Conservation (phyloP, 495 filamentous ascomycete genomes). For the Daldinia bambusicola region DNA sequence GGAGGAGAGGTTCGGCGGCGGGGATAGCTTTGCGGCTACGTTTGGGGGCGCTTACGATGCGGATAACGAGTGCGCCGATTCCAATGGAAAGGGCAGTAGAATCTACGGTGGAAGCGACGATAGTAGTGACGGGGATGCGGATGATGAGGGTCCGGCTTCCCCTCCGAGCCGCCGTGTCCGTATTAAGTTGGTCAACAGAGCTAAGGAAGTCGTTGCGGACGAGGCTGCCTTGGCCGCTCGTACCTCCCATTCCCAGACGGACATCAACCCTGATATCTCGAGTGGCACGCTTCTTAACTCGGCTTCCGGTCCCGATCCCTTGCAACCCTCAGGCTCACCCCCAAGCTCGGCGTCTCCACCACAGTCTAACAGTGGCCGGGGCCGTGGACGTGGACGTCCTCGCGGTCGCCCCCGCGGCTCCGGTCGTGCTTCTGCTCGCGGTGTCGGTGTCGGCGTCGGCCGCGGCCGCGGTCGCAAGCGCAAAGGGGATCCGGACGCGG, state of each 20-base stretch:
- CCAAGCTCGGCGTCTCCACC: not conserved
- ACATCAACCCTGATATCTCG: not conserved
- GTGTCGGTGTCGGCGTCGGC: no score
- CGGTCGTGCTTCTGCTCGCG: no score
- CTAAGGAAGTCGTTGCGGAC: not conserved
- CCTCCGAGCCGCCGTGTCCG: not conserved
- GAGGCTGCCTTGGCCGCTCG: not conserved
- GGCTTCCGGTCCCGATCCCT: not conserved
- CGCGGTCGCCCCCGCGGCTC: not conserved
- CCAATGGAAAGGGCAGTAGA: no score
- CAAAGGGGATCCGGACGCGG: not conserved
- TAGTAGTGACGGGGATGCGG: not conserved
- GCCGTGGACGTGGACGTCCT: not conserved
- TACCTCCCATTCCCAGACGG: not conserved
- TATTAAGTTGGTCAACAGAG: not conserved
- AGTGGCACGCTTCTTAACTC: not conserved
- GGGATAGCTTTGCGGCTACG: not conserved
- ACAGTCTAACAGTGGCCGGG: not conserved
- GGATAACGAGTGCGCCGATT: not conserved
- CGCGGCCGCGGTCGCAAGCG: not conserved
- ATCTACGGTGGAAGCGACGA: not conserved
- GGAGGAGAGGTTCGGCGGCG: not conserved
- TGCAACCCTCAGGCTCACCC: not conserved
- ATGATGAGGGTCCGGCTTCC: not conserved
- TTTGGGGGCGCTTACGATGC: not conserved